Conservation (phyloP, 768 basidiomycete genomes). For the Kwoniella shandongensis region DNA sequence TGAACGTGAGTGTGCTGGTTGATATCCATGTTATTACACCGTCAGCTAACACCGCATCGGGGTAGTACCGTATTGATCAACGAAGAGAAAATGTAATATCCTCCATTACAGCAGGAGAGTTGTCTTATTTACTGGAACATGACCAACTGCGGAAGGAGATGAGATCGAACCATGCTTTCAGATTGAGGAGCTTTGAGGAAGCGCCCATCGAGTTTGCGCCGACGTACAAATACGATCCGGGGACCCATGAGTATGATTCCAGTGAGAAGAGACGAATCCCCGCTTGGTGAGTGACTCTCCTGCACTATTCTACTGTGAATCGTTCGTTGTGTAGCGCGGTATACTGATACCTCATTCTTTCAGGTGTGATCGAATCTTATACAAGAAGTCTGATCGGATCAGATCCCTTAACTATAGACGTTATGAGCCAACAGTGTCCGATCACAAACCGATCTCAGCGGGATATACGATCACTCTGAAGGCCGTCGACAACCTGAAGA, state of each 20-base stretch:
- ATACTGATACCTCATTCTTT: background rate
- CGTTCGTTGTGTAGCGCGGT: no score
- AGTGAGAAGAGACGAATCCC: conserved; percentile 85
- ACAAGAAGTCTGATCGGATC: conserved; percentile 63
- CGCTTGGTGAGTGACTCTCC: conserved; percentile 63
- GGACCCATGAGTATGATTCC: conserved; percentile 75
- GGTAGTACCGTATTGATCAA: conserved; percentile 83
- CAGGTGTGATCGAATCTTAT: conserved; percentile 83
- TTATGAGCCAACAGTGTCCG: conserved; percentile 83
- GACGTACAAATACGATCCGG: conserved; percentile 91
- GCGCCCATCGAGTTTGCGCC: conserved; percentile 76
- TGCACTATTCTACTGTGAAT: background rate
- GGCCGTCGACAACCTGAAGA: conserved; percentile 63
- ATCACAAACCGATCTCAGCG: conserved; percentile 85
- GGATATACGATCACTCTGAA: conserved; percentile 75
- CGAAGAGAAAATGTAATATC: conserved; percentile 78
- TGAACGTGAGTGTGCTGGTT: conserved; percentile 61
- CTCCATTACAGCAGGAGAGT: conserved; percentile 67
- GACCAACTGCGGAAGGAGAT: conserved; percentile 89
- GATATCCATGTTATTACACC: background rate
- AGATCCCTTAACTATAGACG: conserved; percentile 69
- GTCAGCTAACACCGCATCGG: conserved; percentile 9
- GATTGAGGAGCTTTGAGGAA: conserved; percentile 78
- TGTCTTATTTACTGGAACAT: conserved; percentile 65
- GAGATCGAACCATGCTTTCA: conserved; percentile 79